Percentiles rank a stretch among this genome's conserved stretches.
These are phyloP conservation scores for Hypoxylon sp. DNA, from an alignment of 2,329 filamentous ascomycete genomes.

Conservation along the genomic window DNA sequence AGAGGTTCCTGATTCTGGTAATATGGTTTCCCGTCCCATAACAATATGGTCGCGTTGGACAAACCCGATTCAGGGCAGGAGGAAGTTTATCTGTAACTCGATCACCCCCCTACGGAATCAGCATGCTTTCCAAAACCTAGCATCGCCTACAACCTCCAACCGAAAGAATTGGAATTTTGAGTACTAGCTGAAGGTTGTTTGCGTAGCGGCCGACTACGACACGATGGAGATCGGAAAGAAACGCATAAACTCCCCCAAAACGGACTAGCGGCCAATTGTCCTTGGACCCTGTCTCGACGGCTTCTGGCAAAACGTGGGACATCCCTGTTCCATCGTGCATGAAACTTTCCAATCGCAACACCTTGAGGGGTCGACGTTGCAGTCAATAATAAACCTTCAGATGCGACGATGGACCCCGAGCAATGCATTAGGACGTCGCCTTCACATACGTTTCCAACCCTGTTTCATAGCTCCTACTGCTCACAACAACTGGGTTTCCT, in stretches of 20 bases:
- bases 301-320: slow-evolving; percentile 23
- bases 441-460: neutral
- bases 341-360: slow-evolving; percentile 11
- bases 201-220: slow-evolving; percentile 12
- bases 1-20: neutral
- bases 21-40: neutral
- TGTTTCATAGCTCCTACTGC: neutral
- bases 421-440: slow-evolving; percentile 10
- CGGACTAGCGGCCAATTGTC: slow-evolving; percentile 20
- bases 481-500: neutral
- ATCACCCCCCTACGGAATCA: neutral
- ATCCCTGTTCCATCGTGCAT: slow-evolving; percentile 35
- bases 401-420: slow-evolving; percentile 1
- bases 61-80: neutral
- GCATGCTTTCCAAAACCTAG: neutral
- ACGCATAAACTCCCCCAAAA: slow-evolving; percentile 13
- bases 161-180: slow-evolving; percentile 8
- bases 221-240: slow-evolving; percentile 17
- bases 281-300: slow-evolving; percentile 15
- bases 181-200: slow-evolving; percentile 22
- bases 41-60: neutral
- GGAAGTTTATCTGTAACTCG: neutral
- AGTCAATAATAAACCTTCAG: slow-evolving; percentile 16
- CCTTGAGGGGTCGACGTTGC: slow-evolving; percentile 17
- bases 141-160: neutral